Base-by-base conservation (phyloP, 176 grass and related monocot species). In the Dendrocalamus sinicus region DNA sequence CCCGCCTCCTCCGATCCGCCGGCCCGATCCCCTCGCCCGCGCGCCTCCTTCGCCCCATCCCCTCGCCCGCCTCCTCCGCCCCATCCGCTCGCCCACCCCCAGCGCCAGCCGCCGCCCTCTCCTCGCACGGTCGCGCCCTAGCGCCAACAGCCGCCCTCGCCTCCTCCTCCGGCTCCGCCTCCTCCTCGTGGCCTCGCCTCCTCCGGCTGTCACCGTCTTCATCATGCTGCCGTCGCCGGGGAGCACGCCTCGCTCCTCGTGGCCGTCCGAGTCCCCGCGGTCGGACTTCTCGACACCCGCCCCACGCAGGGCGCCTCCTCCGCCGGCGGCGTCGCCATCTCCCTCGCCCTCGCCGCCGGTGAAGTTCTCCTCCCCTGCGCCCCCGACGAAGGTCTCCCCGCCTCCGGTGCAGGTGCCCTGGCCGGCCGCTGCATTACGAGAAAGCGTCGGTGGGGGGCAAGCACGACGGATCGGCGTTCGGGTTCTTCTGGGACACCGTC, bases 401-500 rank as follows among this genome's bases (percentile, higher is more conserved):
- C 81, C 88, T 14, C 90, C 91, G 8, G 94, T 94, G 45, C 92
- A 94, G 72, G 92, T 92, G 32, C 94, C 94, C 40, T 1, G 0
- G 28, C 28, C 28, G 1, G 28, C 94, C 94, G 26, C 86, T 72
- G 67, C 94, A 89, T 80, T 94, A 88, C 65, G 92, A 85, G 72
- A 94, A 94, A 63, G 74, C 71, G 1, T 70, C 87, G 68, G 58
- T 51, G 16, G 53, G 60, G 26, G 79, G 81, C 44, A 92, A 85
- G 84, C 85, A 89, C 17, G 78, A 91, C 48, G 90, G 92, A 91
- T 92, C 94, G 59, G 76, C 70, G 9, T 83, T 94, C 52, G 90
- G 94, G 22, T 92, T 97, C 88, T 91, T 97, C 86, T 97, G 92
- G 94, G 94, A 91, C 85, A 92, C 92, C 65, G 83, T 97, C n/a